Evolutionary conservation across 495 filamentous ascomycete species (phyloP).

Genomic region (Acidiella bohemica): DNA sequence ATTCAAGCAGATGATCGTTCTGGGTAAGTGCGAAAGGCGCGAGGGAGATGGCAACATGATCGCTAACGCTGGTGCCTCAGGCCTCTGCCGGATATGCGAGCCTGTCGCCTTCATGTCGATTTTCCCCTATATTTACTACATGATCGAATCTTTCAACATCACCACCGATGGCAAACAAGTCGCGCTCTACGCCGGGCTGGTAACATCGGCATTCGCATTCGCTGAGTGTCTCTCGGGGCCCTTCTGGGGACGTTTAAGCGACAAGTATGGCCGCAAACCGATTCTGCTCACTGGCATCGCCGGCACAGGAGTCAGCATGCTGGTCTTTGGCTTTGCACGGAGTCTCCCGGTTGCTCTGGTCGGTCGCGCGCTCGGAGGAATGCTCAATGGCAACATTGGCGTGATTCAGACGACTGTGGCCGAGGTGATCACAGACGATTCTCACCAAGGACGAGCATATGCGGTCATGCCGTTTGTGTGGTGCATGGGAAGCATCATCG

Average conservation of each 20-base stretch:
- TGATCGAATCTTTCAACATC: constrained; percentile 85
- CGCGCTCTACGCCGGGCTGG: constrained; percentile 86
- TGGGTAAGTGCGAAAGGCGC: constrained; percentile 16
- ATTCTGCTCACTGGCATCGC: constrained; percentile 75
- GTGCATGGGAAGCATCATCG: constrained; percentile 87
- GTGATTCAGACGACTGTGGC: constrained; percentile 91
- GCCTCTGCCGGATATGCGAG: constrained; percentile 88
- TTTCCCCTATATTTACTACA: constrained; percentile 97
- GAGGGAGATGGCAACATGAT: not conserved
- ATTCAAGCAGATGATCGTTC: constrained; percentile 18
- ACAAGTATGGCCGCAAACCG: constrained; percentile 83
- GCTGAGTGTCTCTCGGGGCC: constrained; percentile 85
- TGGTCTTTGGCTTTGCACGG: constrained; percentile 82
- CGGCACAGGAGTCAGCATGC: constrained; percentile 85
- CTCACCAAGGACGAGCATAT: constrained; percentile 85
- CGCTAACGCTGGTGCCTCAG: constrained; percentile 33
- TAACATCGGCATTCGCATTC: constrained; percentile 91
- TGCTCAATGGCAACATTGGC: constrained; percentile 92
- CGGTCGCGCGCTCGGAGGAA: constrained; percentile 75
- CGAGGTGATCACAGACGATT: constrained; percentile 79
- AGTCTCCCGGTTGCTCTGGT: constrained; percentile 73
- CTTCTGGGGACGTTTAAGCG: constrained; percentile 86
- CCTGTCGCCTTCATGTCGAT: constrained; percentile 99
- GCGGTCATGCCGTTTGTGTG: constrained; percentile 96
- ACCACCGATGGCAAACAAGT: constrained; percentile 66